Conservation (phyloP, 2,329 filamentous ascomycete genomes). For the Diaporthe caulivora region DNA sequence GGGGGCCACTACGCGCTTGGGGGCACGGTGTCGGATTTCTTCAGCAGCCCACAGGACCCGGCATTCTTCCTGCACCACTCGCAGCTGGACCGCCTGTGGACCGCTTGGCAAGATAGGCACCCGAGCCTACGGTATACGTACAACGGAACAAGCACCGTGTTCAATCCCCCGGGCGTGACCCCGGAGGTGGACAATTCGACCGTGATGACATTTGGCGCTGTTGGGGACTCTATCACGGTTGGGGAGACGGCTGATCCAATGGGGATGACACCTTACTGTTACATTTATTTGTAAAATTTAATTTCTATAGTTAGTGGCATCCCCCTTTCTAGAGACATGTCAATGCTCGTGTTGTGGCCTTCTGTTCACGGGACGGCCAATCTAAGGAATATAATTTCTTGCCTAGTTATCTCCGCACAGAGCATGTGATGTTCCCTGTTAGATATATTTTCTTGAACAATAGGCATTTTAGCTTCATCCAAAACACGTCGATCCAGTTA, state of each 20-base stretch:
- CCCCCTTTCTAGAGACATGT: neutral
- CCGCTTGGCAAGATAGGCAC: slow-evolving; percentile 40
- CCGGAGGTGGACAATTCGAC: slow-evolving; percentile 32
- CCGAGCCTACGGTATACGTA: slow-evolving; percentile 28
- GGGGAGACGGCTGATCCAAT: slow-evolving; percentile 5
- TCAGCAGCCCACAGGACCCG: slow-evolving; percentile 45
- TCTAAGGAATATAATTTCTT: neutral
- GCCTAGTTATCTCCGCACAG: no score
- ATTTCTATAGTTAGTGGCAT: neutral
- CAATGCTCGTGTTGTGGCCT: neutral
- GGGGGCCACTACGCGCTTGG: slow-evolving; percentile 33
- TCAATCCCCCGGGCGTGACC: slow-evolving; percentile 29
- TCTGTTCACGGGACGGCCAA: neutral
- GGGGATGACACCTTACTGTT: slow-evolving; percentile 32
- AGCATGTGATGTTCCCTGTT: neutral
- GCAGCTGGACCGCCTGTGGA: slow-evolving; percentile 45
- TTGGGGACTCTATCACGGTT: slow-evolving; percentile 20
- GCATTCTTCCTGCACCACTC: slow-evolving; percentile 51
- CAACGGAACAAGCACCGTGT: slow-evolving; percentile 34
- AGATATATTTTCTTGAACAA: neutral
- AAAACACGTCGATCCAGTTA: no score
- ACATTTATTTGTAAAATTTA: slow-evolving; percentile 29
- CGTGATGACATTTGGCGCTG: slow-evolving; percentile 23
- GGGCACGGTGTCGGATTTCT: slow-evolving; percentile 24
- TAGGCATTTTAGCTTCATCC: fast-evolving